Conservation (phyloP, 306 rosid genomes). For the Canavalia ensiformis region DNA sequence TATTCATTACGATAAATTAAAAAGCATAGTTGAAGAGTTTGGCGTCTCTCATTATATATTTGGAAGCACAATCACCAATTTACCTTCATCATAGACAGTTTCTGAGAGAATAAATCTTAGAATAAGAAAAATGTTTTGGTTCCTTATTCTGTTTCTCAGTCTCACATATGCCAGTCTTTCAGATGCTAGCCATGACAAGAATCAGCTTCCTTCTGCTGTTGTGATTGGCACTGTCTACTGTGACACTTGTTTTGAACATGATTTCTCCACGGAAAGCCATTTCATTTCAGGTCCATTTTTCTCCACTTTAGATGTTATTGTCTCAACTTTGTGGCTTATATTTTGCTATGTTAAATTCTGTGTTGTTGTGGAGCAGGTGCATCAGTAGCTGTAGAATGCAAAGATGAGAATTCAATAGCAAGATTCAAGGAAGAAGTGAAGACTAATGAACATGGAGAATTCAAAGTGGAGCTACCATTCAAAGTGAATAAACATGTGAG, state of each 20-base stretch:
- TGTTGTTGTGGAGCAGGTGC: slow-evolving; percentile 64
- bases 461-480: slow-evolving; percentile 75
- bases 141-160: slow-evolving; percentile 56
- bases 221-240: slow-evolving; percentile 85
- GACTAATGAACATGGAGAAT: slow-evolving; percentile 73
- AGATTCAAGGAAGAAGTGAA: slow-evolving; percentile 67
- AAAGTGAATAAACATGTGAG: slow-evolving; percentile 62
- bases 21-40: slow-evolving; percentile 38
- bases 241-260: slow-evolving; percentile 75
- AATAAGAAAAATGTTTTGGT: slow-evolving; percentile 55
- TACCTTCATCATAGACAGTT: slow-evolving; percentile 4
- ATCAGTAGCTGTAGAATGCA: slow-evolving; percentile 79
- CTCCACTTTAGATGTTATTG: background rate
- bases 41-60: slow-evolving; percentile 38
- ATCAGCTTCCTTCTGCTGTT: slow-evolving; percentile 55
- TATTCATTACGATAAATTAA: background rate
- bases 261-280: slow-evolving; percentile 60
- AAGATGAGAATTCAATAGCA: slow-evolving; percentile 51
- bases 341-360: background rate
- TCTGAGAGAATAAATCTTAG: slow-evolving; percentile 27
- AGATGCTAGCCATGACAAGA: slow-evolving; percentile 52
- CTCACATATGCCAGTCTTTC: slow-evolving; percentile 53
- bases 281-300: slow-evolving; percentile 73
- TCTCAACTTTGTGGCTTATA: slow-evolving; percentile 14
- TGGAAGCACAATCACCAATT: slow-evolving; percentile 43